These are phyloP conservation scores for Yarrowia alimentaria DNA, from an alignment of 805 yeast genomes.

Conservation along the genomic window DNA sequence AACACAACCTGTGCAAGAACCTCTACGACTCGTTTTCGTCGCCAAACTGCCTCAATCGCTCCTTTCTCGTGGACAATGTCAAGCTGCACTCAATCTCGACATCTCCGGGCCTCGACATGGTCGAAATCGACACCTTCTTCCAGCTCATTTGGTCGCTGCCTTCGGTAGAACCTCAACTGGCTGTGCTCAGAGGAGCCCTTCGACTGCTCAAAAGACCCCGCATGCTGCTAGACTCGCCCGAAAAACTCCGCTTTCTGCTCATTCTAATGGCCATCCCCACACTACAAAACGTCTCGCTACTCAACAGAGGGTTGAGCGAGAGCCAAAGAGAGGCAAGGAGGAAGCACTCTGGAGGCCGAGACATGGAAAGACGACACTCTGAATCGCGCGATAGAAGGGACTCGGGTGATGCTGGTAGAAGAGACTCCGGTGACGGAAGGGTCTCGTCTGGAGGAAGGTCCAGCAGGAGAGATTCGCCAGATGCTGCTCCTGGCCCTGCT, in stretches of 20 bases:
- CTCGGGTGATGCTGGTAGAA: slow-evolving; percentile 16
- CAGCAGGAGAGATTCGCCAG: neutral
- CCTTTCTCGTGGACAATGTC: slow-evolving; percentile 4
- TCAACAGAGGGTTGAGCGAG: slow-evolving; percentile 5
- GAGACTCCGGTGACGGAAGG: neutral
- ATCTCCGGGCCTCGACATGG: slow-evolving; percentile 17
- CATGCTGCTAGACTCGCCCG: slow-evolving; percentile 1
- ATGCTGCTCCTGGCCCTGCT: neutral
- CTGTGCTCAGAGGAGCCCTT: slow-evolving; percentile 11
- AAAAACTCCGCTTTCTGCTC: slow-evolving; percentile 6
- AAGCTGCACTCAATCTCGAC: slow-evolving; percentile 8
- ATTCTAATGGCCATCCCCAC: slow-evolving; percentile 9
- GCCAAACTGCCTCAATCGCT: slow-evolving; percentile 7
- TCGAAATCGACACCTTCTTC: slow-evolving; percentile 14
- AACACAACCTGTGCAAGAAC: slow-evolving; percentile 1
- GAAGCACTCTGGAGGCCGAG: neutral
- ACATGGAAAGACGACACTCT: slow-evolving; percentile 1
- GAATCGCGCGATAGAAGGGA: slow-evolving; percentile 1
- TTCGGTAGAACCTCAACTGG: slow-evolving; percentile 7
- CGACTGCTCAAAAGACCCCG: slow-evolving; percentile 4
- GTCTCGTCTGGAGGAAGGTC: no score
- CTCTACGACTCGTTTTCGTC: slow-evolving; percentile 20
- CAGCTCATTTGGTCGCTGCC: slow-evolving; percentile 12
- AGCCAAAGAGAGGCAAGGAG: neutral
- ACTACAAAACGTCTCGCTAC: neutral